Evolutionary conservation across 164 flowering plant genomes (phyloP), one percentile per base, ranked within the genome.

Genomic region (Akebia trifoliata): DNA sequence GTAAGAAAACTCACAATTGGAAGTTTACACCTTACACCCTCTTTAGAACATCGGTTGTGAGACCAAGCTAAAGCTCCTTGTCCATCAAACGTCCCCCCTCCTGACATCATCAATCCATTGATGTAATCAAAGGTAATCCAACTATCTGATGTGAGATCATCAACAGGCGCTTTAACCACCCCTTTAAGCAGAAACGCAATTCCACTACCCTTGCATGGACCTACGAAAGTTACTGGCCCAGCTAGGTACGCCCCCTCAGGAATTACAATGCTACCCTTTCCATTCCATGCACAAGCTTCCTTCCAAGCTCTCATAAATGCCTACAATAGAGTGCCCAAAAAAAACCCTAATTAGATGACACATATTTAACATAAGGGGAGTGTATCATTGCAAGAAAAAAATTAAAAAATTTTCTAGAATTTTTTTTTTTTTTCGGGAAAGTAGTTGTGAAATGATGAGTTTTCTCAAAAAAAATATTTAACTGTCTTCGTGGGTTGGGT

Each of bases 21-120:
- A 9, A 45, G 39, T 9, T 11, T 34, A 72, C 81, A 78, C 0
- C 51, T 5, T 1, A 20, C 6, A 2, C 4, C 26, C 37, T 45
- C 6, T n/a, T 32, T n/a, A n/a, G n/a, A 0, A 40, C 76, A 75
- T 12, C 38, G 11, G 32, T 73, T 67, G 21, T 59, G 6, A 2
- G 60, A 32, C 84, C 82, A 77, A 42, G 76, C 73, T 14, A 64
- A 26, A 4, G 59, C 18, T 4, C 86, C 80, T 60, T 75, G 73
- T 7, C 82, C 86, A 56, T 79, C 78, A 20, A 79, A 38, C 1
- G 42, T 15, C 1, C 84, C 86, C 12, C 79, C 74, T 30, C 84
- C 84, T 6, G 42, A 9, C 15, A 83, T 11, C 0, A 8, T n/a
- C 57, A 83, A 51, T 0, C 52, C 11, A 28, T 73, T 55, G 1